phyloP scores from a whole-genome alignment of 345 rosid species.

The Populus davidiana region DNA sequence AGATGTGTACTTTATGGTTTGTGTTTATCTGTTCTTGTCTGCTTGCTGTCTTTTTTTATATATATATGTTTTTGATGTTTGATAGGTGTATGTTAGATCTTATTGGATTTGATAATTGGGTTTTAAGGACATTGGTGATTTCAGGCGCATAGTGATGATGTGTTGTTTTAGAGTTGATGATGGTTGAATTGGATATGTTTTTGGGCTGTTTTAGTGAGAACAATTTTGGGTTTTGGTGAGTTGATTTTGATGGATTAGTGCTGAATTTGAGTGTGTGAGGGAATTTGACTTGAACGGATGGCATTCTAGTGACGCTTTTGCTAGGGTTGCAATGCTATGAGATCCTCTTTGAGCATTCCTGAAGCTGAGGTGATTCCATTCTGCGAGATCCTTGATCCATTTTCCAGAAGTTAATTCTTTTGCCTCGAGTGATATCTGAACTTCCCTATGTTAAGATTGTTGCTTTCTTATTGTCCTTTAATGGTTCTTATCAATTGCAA shows the following conservation, averaged over 20 bases:
- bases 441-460: background rate
- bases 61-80: slow-evolving; percentile 4
- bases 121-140: slow-evolving; percentile 1
- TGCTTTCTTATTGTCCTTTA: background rate
- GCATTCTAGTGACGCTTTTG: background rate
- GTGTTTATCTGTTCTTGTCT: background rate
- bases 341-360: background rate
- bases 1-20: background rate
- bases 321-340: background rate
- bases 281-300: background rate
- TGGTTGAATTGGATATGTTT: background rate
- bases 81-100: slow-evolving; percentile 8
- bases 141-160: background rate
- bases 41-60: background rate
- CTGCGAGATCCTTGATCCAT: background rate
- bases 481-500: background rate
- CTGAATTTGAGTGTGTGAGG: background rate
- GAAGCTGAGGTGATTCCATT: background rate
- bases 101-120: slow-evolving; percentile 14
- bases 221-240: background rate
- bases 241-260: background rate
- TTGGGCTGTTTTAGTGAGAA: background rate
- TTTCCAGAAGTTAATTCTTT: background rate
- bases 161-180: background rate
- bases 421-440: background rate